phyloP scores from a whole-genome alignment of 345 rosid genomes.

The Fremontodendron californicum region DNA sequence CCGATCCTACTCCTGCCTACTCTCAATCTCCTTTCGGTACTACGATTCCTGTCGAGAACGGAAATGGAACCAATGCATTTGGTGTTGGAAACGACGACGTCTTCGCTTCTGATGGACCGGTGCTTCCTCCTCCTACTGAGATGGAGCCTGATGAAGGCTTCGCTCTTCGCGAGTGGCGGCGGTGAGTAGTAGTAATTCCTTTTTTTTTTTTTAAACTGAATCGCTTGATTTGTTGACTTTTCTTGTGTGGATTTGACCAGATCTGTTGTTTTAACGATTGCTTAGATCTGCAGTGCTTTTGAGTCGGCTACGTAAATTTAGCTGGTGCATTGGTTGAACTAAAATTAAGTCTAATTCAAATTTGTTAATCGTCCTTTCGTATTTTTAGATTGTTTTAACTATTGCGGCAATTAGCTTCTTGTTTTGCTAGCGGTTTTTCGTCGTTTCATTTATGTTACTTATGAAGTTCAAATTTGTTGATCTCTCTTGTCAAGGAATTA shows the following conservation, averaged over 20 bases:
- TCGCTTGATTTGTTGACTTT: neutral
- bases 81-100: constrained; percentile 27
- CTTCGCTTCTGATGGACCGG: constrained; percentile 57
- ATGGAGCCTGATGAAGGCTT: constrained; percentile 62
- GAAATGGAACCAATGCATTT: constrained; percentile 46
- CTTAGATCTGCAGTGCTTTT: constrained; percentile 24
- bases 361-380: neutral
- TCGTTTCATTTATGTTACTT: neutral
- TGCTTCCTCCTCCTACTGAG: constrained; percentile 67
- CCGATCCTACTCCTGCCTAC: constrained; percentile 39
- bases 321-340: neutral
- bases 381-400: neutral
- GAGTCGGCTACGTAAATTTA: neutral
- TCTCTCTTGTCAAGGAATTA: neutral
- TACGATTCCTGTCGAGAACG: constrained; percentile 45
- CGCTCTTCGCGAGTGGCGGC: constrained; percentile 78
- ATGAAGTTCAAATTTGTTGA: neutral
- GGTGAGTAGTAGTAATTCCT: constrained; percentile 41
- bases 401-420: neutral
- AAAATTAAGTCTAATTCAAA: neutral
- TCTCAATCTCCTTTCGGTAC: constrained; percentile 48
- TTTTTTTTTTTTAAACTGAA: neutral
- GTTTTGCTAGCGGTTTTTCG: neutral
- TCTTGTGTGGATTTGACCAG: constrained; percentile 17
- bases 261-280: constrained; percentile 22